Conservation (phyloP, 805 yeast genomes). For the Ogataea trehalophila region DNA sequence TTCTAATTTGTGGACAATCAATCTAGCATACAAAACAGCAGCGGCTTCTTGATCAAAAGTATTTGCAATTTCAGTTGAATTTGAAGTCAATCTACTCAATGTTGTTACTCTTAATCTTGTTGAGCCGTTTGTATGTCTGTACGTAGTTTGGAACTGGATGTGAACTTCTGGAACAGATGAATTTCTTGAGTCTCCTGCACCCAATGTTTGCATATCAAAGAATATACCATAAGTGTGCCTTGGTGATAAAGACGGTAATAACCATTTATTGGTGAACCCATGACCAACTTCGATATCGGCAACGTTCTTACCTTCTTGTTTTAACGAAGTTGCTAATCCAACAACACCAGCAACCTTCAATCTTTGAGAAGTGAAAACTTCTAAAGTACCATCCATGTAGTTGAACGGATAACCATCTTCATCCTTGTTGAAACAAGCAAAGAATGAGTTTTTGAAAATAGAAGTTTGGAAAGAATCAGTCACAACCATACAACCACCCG, state of each 20-base stretch:
- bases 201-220: constrained; percentile 68
- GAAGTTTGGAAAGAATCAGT: constrained; percentile 94
- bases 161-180: constrained; percentile 33
- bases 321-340: constrained; percentile 83
- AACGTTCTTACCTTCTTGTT: constrained; percentile 64
- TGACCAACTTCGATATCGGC: constrained; percentile 92
- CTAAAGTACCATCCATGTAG: constrained; percentile 87
- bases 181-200: constrained; percentile 39
- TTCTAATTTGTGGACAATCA: constrained; percentile 84
- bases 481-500: constrained; percentile 86
- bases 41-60: constrained; percentile 99
- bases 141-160: constrained; percentile 80
- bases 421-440: constrained; percentile 83
- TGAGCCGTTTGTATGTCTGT: constrained; percentile 94
- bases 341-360: constrained; percentile 88
- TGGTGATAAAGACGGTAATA: constrained; percentile 79
- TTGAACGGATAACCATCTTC: constrained; percentile 78
- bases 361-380: constrained; percentile 82
- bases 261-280: constrained; percentile 90
- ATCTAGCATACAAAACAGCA: constrained; percentile 86
- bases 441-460: constrained; percentile 86
- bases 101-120: constrained; percentile 90
- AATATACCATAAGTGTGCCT: constrained; percentile 84
- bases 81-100: constrained; percentile 50
- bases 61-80: constrained; percentile 44